These are phyloP conservation scores for Mrakiaceae sp. DNA, from an alignment of 1,284 basidiomycete species.

Conservation along the genomic window DNA sequence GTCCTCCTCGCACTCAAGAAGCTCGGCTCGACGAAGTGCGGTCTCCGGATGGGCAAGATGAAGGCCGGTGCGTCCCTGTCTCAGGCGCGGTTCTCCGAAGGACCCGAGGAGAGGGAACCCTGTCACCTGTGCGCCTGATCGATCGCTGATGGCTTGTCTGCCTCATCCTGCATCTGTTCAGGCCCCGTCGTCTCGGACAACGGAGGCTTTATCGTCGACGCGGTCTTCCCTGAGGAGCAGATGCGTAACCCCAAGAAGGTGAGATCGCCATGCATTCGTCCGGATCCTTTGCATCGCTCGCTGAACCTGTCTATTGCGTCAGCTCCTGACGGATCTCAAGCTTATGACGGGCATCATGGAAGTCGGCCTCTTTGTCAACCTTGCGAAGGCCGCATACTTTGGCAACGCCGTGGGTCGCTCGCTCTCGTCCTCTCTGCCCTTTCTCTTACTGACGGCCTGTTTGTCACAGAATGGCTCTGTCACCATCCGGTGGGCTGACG, in stretches of 20 bases:
- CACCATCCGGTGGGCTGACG: slow-evolving; percentile 30
- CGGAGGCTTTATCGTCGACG: slow-evolving; percentile 89
- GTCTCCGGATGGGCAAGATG: slow-evolving; percentile 59
- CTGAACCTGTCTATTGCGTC: background rate
- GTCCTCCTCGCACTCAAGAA: slow-evolving; percentile 58
- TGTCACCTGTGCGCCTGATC: no score
- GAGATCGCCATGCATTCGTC: slow-evolving; percentile 23
- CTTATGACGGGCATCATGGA: slow-evolving; percentile 93
- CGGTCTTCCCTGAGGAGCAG: slow-evolving; percentile 60
- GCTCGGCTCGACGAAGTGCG: slow-evolving; percentile 44
- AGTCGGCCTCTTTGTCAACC: slow-evolving; percentile 86
- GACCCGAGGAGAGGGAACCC: no score
- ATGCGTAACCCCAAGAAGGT: slow-evolving; percentile 62
- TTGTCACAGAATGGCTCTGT: slow-evolving; percentile 35
- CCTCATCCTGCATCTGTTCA: background rate
- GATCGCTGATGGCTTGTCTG: no score
- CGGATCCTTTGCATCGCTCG: background rate
- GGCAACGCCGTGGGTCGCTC: slow-evolving; percentile 60
- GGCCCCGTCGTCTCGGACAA: slow-evolving; percentile 92
- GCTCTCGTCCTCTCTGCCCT: slow-evolving; percentile 19
- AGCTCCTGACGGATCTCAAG: slow-evolving; percentile 66
- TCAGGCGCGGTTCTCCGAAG: no score
- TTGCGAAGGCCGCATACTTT: slow-evolving; percentile 95
- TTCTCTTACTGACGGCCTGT: background rate
- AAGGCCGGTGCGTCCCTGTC: slow-evolving; percentile 35